Evolutionary conservation across 345 rosid genomes (phyloP).

Genomic region (Salix caprea): DNA sequence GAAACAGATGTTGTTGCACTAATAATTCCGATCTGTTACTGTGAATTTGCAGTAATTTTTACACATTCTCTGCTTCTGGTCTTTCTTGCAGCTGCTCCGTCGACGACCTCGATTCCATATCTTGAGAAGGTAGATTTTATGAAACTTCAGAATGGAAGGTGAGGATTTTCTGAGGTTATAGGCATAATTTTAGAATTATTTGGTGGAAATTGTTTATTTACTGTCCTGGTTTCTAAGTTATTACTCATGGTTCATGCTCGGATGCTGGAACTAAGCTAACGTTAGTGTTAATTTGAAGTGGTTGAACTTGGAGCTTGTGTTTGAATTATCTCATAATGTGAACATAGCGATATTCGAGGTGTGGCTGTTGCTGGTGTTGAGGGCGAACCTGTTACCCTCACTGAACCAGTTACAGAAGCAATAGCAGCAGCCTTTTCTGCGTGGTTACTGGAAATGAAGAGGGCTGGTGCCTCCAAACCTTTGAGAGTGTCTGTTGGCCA

Average conservation of each 20-base stretch:
- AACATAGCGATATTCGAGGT: constrained; percentile 80
- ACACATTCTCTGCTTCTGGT: no score
- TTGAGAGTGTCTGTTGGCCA: constrained; percentile 80
- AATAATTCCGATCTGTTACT: neutral
- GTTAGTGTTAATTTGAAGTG: neutral
- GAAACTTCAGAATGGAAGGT: constrained; percentile 99
- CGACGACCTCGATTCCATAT: constrained; percentile 49
- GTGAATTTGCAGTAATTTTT: no score
- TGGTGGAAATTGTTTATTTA: no score
- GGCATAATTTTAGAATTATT: neutral
- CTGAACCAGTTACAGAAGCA: constrained; percentile 86
- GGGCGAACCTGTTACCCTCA: constrained; percentile 81
- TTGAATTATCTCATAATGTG: constrained; percentile 9
- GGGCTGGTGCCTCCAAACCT: constrained; percentile 32
- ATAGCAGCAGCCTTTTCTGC: constrained; percentile 88
- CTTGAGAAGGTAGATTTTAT: constrained; percentile 61
- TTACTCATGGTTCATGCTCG: no score
- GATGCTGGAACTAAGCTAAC: neutral
- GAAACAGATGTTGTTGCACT: neutral
- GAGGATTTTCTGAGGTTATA: neutral
- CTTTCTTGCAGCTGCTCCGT: constrained; percentile 58
- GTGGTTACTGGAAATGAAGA: constrained; percentile 78
- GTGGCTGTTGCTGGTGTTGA: constrained; percentile 92
- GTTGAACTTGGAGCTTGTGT: neutral
- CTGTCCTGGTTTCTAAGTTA: no score